Evolutionary conservation across 2,329 filamentous ascomycete species (phyloP).

Genomic region (Arachnomyces sp.): DNA sequence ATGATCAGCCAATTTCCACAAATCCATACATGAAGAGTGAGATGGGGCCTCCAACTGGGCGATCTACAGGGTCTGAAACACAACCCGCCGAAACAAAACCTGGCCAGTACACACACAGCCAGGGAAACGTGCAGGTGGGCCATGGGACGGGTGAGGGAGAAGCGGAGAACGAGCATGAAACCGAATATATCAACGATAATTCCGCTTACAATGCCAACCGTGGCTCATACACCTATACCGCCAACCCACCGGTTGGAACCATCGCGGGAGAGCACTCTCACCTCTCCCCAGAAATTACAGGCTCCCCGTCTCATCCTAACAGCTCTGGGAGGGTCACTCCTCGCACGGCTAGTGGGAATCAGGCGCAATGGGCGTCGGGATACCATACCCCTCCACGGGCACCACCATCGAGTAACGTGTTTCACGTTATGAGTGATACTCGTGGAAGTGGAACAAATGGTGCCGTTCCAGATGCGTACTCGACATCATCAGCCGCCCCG

Average conservation of each 20-base stretch:
- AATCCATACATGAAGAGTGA: slow-evolving; percentile 70
- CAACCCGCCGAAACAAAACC: slow-evolving; percentile 62
- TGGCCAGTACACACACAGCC: slow-evolving; percentile 50
- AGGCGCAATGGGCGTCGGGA: slow-evolving; percentile 64
- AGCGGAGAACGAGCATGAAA: slow-evolving; percentile 58
- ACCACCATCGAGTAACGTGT: slow-evolving; percentile 66
- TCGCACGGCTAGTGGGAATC: slow-evolving; percentile 62
- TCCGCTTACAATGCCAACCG: slow-evolving; percentile 64
- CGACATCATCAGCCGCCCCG: slow-evolving; percentile 57
- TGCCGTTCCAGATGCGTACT: slow-evolving; percentile 60
- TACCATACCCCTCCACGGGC: slow-evolving; percentile 74
- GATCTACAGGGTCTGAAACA: slow-evolving; percentile 49
- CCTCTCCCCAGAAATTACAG: slow-evolving; percentile 71
- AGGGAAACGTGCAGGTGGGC: slow-evolving; percentile 47
- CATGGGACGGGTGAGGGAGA: slow-evolving; percentile 55
- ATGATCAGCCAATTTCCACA: slow-evolving; percentile 45
- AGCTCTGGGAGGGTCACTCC: slow-evolving; percentile 79
- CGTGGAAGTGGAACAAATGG: slow-evolving; percentile 57
- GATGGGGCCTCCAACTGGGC: slow-evolving; percentile 70
- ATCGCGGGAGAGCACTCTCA: slow-evolving; percentile 66
- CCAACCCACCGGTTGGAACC: slow-evolving; percentile 56
- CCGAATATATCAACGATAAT: slow-evolving; percentile 79
- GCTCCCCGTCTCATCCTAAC: slow-evolving; percentile 69
- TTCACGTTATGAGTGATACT: slow-evolving; percentile 81
- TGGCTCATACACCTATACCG: slow-evolving; percentile 65